Base-by-base conservation (phyloP, 306 rosid genomes). In the Begonia fuchsioides region DNA sequence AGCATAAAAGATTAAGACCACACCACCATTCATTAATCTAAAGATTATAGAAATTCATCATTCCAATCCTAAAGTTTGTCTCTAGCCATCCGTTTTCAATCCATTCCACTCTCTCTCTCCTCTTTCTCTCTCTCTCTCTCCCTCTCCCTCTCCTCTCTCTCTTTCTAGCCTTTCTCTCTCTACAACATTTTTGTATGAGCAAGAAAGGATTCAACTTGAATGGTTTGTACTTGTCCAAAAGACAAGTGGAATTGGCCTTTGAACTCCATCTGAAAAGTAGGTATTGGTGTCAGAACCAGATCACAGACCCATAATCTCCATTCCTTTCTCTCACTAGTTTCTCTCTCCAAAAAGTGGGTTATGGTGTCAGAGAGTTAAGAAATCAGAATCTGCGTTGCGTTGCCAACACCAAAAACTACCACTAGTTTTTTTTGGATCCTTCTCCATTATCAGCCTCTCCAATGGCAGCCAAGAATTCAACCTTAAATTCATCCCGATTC, bases 21-120 rank as follows among this genome's bases (percentile, higher is more conserved):
- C 32, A 20, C 32, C 38, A 18, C 41, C 39, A 20, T 12, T 47
- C 44, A 16, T 72, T 56, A 55, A 47, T 32, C 15, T 32, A 12
- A 26, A 41, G 43, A 32, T 35, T n/a, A 40, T 43, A 9, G 9
- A 20, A 20, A 32, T 14, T 13, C 41, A 13, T 58, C 57, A 53
- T 68, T 63, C 54, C 49, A 43, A 60, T 45, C 35, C 53, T 59
- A 14, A 53, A 47, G 58, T 57, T 49, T 51, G 48, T 40, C 59
- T 55, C 32, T 54, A 35, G 40, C 67, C 74, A 50, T 60, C 70
- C 78, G 56, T 44, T 56, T 40, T 32, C 65, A 56, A 68, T 64
- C 68, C 57, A 49, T 60, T 20, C 47, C 32, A 15, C 9, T 41
- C 3, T 10, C 45, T 10, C 14, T 10, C 9, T 38, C 50, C 43